Conservation (phyloP, 2,329 filamentous ascomycete genomes). For the Blumeria hordei region DNA sequence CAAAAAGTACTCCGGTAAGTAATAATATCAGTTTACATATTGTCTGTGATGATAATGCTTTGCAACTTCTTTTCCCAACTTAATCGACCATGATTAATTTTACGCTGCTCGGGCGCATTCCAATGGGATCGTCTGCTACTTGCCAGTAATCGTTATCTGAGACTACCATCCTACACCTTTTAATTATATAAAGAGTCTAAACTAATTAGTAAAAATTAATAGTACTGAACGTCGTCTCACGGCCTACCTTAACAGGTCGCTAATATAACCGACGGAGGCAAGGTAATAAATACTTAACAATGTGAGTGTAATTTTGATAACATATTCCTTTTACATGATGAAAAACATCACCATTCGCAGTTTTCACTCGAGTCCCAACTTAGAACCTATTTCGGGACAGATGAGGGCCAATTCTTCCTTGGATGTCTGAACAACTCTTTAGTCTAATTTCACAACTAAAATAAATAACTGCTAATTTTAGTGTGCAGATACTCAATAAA, state of each 20-base stretch:
- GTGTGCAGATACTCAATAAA: too few relatives aligned
- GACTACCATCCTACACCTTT: too few relatives aligned
- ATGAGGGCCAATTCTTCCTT: slow-evolving; percentile 50
- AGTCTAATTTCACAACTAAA: neutral
- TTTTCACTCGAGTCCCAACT: slow-evolving; percentile 53
- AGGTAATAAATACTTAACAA: too few relatives aligned
- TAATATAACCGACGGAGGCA: too few relatives aligned
- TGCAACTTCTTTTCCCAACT: slow-evolving; percentile 67
- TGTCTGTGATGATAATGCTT: slow-evolving; percentile 34
- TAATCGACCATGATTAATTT: slow-evolving; percentile 72
- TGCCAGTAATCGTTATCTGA: slow-evolving; percentile 79
- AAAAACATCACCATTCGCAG: slow-evolving; percentile 65
- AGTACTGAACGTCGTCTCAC: too few relatives aligned
- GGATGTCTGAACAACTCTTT: slow-evolving; percentile 38
- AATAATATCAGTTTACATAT: too few relatives aligned
- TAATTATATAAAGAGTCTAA: too few relatives aligned
- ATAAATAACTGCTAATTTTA: neutral
- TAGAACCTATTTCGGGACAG: slow-evolving; percentile 40
- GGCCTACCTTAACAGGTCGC: too few relatives aligned
- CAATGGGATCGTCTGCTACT: slow-evolving; percentile 50
- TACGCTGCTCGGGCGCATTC: slow-evolving; percentile 37
- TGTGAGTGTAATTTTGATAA: too few relatives aligned
- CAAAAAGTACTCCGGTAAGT: neutral
- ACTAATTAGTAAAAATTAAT: too few relatives aligned
- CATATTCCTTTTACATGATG: slow-evolving; percentile 28